These are phyloP conservation scores for Zygosaccharomyces siamensis DNA, from an alignment of 805 yeast species.

Conservation along the genomic window DNA sequence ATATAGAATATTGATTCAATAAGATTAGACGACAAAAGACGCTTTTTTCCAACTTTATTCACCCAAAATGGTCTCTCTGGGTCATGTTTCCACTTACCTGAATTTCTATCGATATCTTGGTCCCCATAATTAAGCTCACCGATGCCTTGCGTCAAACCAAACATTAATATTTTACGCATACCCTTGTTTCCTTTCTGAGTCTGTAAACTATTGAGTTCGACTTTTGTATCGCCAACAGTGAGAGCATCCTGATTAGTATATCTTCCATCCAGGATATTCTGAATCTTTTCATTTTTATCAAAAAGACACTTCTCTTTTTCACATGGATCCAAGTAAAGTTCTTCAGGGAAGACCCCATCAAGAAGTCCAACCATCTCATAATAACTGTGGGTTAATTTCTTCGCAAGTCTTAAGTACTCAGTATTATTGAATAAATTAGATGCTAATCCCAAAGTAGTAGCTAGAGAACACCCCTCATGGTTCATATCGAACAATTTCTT, in stretches of 20 bases:
- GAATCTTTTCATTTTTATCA: conserved; percentile 17
- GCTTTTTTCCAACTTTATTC: conserved; percentile 35
- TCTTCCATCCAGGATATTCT: conserved; percentile 20
- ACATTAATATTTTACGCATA: conserved; percentile 7
- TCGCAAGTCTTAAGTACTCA: conserved; percentile 32
- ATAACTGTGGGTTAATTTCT: conserved; percentile 46
- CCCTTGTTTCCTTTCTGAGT: background rate
- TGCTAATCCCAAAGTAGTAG: conserved; percentile 50
- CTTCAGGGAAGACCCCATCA: conserved; percentile 37
- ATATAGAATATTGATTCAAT: conserved; percentile 56
- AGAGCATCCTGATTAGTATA: conserved; percentile 11
- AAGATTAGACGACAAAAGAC: conserved; percentile 54
- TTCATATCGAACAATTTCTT: conserved; percentile 39
- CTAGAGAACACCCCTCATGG: conserved; percentile 49
- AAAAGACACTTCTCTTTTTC: conserved; percentile 15
- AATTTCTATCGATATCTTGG: conserved; percentile 12
- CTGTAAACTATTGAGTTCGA: conserved; percentile 5
- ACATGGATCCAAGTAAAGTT: conserved; percentile 19
- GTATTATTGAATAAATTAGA: conserved; percentile 35
- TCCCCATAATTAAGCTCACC: conserved; percentile 2
- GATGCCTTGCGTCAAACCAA: conserved; percentile 8
- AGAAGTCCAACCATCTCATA: conserved; percentile 38
- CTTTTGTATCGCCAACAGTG: conserved; percentile 4
- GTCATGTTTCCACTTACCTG: conserved; percentile 21
- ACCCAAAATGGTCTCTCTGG: conserved; percentile 35